Evolutionary conservation across 2,329 filamentous ascomycete genomes (phyloP).

Genomic region (Hypoxylon sp.): DNA sequence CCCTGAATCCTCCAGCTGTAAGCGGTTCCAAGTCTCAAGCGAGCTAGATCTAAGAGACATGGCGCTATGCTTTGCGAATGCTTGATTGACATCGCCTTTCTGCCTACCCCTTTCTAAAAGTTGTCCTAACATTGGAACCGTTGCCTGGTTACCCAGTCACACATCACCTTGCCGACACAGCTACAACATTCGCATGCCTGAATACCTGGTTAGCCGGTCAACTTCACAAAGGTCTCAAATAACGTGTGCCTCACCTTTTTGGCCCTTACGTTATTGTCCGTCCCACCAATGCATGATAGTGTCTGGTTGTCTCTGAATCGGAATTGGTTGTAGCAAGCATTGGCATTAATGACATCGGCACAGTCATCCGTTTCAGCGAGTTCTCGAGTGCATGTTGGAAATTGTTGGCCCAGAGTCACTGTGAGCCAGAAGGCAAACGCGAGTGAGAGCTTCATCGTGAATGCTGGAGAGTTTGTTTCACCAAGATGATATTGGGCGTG

Average conservation of each 20-base stretch:
- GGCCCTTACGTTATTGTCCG: conserved; percentile 51
- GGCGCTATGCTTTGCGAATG: not conserved
- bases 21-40: not conserved
- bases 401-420: conserved; percentile 45
- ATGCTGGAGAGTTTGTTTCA: conserved; percentile 9
- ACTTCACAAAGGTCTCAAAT: not conserved
- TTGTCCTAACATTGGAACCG: conserved; percentile 44
- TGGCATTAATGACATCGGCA: conserved; percentile 57
- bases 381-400: conserved; percentile 53
- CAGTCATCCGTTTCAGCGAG: conserved; percentile 56
- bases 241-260: conserved; percentile 49
- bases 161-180: conserved; percentile 55
- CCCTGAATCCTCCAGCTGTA: not conserved
- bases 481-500: conserved; percentile 5
- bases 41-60: too few relatives aligned
- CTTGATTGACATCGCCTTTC: not conserved
- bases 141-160: conserved; percentile 54
- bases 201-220: not conserved
- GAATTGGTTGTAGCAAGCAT: conserved; percentile 58
- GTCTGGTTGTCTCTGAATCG: conserved; percentile 54
- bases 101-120: not conserved
- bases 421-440: conserved; percentile 45
- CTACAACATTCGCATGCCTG: conserved; percentile 56
- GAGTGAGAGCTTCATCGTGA: conserved; percentile 45
- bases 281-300: conserved; percentile 55